Conservation (phyloP, 1,284 basidiomycete genomes). For the Marasmius sp. region DNA sequence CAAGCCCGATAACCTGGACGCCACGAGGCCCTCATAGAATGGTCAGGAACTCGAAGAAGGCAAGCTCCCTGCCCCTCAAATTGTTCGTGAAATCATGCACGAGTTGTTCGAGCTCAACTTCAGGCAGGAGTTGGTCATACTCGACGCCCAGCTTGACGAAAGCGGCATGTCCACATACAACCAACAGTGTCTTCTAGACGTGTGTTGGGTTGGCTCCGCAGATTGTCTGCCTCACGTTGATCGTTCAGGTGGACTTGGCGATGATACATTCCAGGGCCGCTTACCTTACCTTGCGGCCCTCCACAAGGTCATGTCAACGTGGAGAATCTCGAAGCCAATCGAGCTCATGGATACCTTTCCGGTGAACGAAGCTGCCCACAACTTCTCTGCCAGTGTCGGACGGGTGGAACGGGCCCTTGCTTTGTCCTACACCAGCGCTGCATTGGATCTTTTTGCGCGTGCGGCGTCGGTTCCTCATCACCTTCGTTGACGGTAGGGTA, state of each 20-base stretch:
- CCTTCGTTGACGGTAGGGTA: too few species aligned
- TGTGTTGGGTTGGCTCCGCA: background rate
- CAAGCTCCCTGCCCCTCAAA: background rate
- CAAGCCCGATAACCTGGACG: background rate
- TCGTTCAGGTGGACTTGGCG: background rate
- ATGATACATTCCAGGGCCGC: background rate
- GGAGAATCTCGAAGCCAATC: background rate
- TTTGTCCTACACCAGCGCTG: background rate
- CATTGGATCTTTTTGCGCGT: background rate
- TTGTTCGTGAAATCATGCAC: background rate
- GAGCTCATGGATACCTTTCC: background rate
- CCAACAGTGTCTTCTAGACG: background rate
- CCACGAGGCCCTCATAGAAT: background rate
- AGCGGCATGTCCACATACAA: background rate
- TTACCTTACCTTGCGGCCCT: background rate
- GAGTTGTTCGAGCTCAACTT: background rate
- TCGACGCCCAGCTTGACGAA: background rate
- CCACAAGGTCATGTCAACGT: background rate
- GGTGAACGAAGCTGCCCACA: background rate
- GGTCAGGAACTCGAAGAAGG: background rate
- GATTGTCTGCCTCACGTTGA: background rate
- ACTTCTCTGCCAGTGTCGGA: background rate
- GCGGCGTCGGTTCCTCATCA: background rate
- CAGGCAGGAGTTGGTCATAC: background rate
- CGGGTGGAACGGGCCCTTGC: background rate